These are phyloP conservation scores for Vanderwaltozyma verrucispora DNA, from an alignment of 805 yeast species.

Conservation along the genomic window DNA sequence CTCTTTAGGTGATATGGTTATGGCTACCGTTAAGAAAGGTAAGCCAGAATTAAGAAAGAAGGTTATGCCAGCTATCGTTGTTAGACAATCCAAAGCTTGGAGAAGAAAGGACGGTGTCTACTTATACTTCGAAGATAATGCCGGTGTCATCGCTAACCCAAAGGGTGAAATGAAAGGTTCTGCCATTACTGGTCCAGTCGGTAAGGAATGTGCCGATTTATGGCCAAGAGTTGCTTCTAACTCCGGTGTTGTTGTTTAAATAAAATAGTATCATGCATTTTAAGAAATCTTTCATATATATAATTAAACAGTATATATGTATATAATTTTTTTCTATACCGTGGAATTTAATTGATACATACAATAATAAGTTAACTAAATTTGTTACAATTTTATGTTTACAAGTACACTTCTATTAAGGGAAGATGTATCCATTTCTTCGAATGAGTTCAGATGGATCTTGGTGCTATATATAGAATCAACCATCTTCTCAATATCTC, in stretches of 20 bases:
- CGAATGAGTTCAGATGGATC: no score
- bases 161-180: constrained; percentile 99
- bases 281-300: no score
- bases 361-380: no score
- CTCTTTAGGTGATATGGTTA: constrained; percentile 99
- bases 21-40: constrained; percentile 99
- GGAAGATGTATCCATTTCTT: no score
- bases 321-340: no score
- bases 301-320: no score
- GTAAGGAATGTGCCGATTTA: constrained; percentile 99
- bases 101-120: constrained; percentile 99
- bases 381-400: no score
- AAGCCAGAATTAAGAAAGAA: constrained; percentile 99
- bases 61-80: constrained; percentile 99
- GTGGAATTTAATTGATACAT: no score
- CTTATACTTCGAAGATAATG: constrained; percentile 99
- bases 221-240: constrained; percentile 99
- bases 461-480: no score
- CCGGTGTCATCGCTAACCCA: constrained; percentile 99
- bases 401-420: no score
- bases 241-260: constrained; percentile 99
- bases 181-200: constrained; percentile 99
- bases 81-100: constrained; percentile 99
- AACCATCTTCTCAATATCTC: no score
- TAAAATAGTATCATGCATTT: neutral